These are phyloP conservation scores for Amyloporia xantha DNA, from an alignment of 768 basidiomycete species.

Conservation along the genomic window DNA sequence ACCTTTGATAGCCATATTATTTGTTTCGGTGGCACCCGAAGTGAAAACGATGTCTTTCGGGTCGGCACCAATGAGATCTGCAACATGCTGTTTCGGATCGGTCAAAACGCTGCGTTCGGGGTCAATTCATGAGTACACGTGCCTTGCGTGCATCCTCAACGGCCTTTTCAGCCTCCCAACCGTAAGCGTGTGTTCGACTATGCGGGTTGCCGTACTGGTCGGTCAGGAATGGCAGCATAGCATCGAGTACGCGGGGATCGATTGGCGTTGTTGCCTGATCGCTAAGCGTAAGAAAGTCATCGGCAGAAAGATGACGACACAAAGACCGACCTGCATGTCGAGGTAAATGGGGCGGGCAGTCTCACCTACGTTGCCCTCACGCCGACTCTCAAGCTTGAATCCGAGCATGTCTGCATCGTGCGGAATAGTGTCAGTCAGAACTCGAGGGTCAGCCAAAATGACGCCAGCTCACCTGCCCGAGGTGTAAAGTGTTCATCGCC, in stretches of 20 bases:
- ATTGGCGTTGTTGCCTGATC: conserved; percentile 93
- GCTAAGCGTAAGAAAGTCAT: neutral
- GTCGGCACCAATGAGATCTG: conserved; percentile 89
- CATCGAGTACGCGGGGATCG: conserved; percentile 93
- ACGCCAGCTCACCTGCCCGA: conserved; percentile 45
- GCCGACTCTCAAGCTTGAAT: conserved; percentile 68
- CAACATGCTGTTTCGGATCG: conserved; percentile 56
- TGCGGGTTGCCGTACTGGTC: conserved; percentile 98
- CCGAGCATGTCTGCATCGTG: conserved; percentile 73
- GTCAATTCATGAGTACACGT: conserved; percentile 7
- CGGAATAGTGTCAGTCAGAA: neutral
- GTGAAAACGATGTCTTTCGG: conserved; percentile 96
- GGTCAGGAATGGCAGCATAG: conserved; percentile 92
- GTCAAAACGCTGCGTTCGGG: neutral
- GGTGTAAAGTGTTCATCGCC: conserved; percentile 61
- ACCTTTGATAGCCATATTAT: conserved; percentile 97
- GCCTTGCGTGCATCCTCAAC: conserved; percentile 91
- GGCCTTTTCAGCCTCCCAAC: conserved; percentile 96
- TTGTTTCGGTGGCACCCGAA: conserved; percentile 95
- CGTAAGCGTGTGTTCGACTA: conserved; percentile 96
- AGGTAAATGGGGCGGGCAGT: conserved; percentile 90
- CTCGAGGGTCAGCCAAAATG: neutral
- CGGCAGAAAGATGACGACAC: no score
- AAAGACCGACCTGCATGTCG: conserved; percentile 85
- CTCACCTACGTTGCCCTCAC: conserved; percentile 48